Conservation (phyloP, 306 rosid genomes). For the Quercus mongolica region DNA sequence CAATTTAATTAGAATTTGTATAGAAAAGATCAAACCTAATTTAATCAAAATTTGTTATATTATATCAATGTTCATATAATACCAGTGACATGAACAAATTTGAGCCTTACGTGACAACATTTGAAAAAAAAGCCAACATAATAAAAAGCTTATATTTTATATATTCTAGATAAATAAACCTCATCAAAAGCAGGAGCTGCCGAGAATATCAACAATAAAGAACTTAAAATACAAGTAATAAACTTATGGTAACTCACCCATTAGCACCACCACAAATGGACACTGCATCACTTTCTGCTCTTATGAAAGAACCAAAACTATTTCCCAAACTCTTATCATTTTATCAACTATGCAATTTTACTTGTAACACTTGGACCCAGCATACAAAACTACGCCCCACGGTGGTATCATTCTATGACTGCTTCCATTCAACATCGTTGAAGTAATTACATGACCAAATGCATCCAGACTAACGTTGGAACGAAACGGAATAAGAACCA, state of each 20-base stretch:
- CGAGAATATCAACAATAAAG: neutral
- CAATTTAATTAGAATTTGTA: no score
- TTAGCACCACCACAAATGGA: neutral
- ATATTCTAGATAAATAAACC: neutral
- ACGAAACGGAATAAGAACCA: constrained; percentile 81
- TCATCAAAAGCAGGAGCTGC: neutral
- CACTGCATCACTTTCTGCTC: neutral
- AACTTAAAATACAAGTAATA: neutral
- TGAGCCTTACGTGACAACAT: no score
- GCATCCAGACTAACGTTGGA: constrained; percentile 47
- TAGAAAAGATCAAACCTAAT: no score
- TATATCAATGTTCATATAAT: no score
- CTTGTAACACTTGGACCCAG: neutral
- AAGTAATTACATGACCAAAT: constrained; percentile 5
- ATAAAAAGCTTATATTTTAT: no score
- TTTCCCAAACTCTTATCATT: neutral
- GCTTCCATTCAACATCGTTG: neutral
- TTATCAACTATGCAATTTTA: neutral
- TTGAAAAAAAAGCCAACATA: no score
- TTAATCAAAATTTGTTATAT: no score
- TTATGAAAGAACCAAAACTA: neutral
- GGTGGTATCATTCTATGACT: neutral
- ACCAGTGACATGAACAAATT: no score
- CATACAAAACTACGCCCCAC: neutral
- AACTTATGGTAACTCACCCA: neutral